phyloP scores from a whole-genome alignment of 352 stramenopile species.

The Pythium oligandrum region DNA sequence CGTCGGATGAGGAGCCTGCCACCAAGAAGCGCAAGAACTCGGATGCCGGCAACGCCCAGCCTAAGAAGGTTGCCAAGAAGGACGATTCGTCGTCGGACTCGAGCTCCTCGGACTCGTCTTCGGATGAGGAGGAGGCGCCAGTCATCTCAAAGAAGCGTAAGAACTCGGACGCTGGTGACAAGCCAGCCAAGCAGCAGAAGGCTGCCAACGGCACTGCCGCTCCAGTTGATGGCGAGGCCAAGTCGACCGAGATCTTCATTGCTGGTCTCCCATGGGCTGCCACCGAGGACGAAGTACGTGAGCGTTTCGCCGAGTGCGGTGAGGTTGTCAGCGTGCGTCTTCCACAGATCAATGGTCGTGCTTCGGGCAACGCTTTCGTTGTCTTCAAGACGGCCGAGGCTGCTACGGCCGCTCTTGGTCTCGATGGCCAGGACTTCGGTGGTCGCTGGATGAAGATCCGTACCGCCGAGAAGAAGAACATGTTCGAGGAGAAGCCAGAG shows the following conservation, averaged over 20 bases:
- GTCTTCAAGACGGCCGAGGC: constrained; percentile 77
- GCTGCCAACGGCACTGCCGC: constrained; percentile 60
- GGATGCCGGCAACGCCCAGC: constrained; percentile 22
- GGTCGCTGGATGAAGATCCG: constrained; percentile 95
- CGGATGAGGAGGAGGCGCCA: constrained; percentile 65
- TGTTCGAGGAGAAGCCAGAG: constrained; percentile 90
- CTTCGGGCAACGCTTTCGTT: constrained; percentile 95
- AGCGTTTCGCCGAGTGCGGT: constrained; percentile 94
- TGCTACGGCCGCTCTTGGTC: constrained; percentile 77
- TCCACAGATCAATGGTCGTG: constrained; percentile 86
- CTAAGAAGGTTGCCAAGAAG: constrained; percentile 36
- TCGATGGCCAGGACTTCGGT: constrained; percentile 94
- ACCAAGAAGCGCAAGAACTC: constrained; percentile 14
- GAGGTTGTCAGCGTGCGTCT: constrained; percentile 82
- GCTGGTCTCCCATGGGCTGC: constrained; percentile 94
- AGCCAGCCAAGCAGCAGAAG: constrained; percentile 68
- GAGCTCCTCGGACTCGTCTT: constrained; percentile 21
- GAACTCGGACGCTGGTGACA: constrained; percentile 63
- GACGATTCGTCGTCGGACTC: constrained; percentile 34
- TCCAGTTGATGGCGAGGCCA: constrained; percentile 45
- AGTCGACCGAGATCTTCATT: constrained; percentile 79
- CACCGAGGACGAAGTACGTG: constrained; percentile 91
- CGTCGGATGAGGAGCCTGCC: constrained; percentile 38
- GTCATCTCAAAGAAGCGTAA: constrained; percentile 83
- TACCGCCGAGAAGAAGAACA: constrained; percentile 80